phyloP scores from a whole-genome alignment of 495 filamentous ascomycete genomes.

The Penicillium bialowiezense region DNA sequence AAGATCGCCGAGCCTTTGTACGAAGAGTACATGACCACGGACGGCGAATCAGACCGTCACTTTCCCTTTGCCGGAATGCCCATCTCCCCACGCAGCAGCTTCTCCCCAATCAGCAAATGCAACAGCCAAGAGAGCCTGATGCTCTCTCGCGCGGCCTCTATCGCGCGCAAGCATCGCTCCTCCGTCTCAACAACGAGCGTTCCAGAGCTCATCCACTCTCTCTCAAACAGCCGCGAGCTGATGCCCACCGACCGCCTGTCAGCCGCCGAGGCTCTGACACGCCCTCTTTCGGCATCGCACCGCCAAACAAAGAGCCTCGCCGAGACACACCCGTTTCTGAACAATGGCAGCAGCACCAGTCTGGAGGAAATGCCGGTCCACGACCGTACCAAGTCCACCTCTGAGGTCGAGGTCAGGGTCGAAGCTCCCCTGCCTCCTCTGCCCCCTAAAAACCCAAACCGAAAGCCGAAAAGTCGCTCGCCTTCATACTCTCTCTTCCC shows the following conservation, averaged over 20 bases:
- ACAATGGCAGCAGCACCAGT: slow-evolving; percentile 25
- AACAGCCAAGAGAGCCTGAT: slow-evolving; percentile 58
- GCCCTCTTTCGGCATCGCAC: slow-evolving; percentile 30
- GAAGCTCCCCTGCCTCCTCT: slow-evolving; percentile 10
- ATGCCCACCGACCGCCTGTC: slow-evolving; percentile 31
- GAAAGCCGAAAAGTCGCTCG: slow-evolving; percentile 31
- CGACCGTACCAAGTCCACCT: slow-evolving; percentile 39
- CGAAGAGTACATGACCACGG: slow-evolving; percentile 45
- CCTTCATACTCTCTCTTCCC: slow-evolving; percentile 49
- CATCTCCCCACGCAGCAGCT: slow-evolving; percentile 49
- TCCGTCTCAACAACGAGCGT: slow-evolving; percentile 54
- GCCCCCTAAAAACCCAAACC: slow-evolving; percentile 19
- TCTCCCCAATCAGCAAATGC: slow-evolving; percentile 56
- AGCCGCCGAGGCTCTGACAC: slow-evolving; percentile 27
- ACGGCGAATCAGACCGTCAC: slow-evolving; percentile 45
- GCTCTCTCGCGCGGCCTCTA: slow-evolving; percentile 45
- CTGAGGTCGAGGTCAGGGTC: slow-evolving; percentile 26
- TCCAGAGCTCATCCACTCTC: slow-evolving; percentile 53
- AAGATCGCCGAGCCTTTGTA: slow-evolving; percentile 45
- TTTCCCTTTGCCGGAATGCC: slow-evolving; percentile 39
- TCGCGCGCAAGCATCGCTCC: slow-evolving; percentile 53
- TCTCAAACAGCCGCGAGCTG: slow-evolving; percentile 46
- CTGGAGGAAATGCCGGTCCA: slow-evolving; percentile 22
- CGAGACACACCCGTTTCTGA: slow-evolving; percentile 29
- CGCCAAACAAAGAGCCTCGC: slow-evolving; percentile 44